Evolutionary conservation across 2,329 filamentous ascomycete species (phyloP), one percentile per base, ranked within the genome.

Genomic region (Pseudonectria buxi): DNA sequence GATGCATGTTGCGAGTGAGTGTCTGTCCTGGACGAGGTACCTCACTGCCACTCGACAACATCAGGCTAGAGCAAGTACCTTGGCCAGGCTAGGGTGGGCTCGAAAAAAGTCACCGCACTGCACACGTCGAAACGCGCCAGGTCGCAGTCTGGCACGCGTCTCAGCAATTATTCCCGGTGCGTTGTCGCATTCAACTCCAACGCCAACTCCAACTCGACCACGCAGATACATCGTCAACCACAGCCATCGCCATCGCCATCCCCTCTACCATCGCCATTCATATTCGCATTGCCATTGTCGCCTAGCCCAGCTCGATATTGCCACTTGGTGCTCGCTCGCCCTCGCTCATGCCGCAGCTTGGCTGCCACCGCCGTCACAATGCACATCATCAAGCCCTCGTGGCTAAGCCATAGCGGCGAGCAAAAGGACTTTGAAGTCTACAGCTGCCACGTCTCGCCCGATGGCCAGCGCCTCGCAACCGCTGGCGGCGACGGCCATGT

Each of bases 361-460:
- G 44, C 39, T 51, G 37, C 36, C 39, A 33, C 43, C 37, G 30
- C 37, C 51, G 55, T 43, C 40, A 22, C 5, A 22, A 89, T 90
- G 85, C 82, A 80, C 69, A 78, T 95, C 66, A 86, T 94, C 64
- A 95, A 94, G 77, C 90, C 90, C 51, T 80, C 85, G 59, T 96
- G 90, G 89, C 80, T 96, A 55, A 90, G 85, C 61, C 90, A 95
- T 69, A 88, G 86, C 66, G 89, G 90, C 59, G 92, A 98, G 69
- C 86, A 94, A 61, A 96, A 95, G 59, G 89, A 96, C 60, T 94
- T 94, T 58, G 92, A 98, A 65, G 90, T 96, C 48, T 98, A 96
- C 69, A 95, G 87, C 67, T 96, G 90, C 62, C 86, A 96, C 71
- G 81, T 98, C 46, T 98, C 92, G 18, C 86, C 92, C 11, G 92